Conservation (phyloP, 805 yeast genomes). For the Jamesozyma hellenica region DNA sequence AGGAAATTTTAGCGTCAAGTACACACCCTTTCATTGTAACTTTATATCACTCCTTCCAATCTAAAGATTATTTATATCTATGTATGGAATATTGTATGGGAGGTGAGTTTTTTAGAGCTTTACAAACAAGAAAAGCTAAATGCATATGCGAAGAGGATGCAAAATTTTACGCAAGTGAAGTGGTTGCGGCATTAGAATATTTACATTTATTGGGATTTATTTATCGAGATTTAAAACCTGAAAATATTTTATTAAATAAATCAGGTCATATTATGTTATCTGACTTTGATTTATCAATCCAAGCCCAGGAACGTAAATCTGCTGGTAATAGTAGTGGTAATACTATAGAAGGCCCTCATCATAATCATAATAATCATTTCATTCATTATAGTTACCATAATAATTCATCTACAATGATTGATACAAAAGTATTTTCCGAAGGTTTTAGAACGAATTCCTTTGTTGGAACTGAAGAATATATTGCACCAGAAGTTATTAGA, state of each 20-base stretch:
- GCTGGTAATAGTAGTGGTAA: conserved; percentile 34
- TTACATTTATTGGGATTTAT: conserved; percentile 94
- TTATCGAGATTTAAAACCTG: conserved; percentile 94
- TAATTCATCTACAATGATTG: conserved; percentile 33
- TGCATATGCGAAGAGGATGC: conserved; percentile 85
- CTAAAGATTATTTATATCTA: conserved; percentile 79
- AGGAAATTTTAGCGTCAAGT: conserved; percentile 87
- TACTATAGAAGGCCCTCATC: neutral
- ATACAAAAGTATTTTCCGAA: conserved; percentile 90
- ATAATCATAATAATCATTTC: conserved; percentile 33
- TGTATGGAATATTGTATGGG: conserved; percentile 99
- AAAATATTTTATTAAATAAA: conserved; percentile 85
- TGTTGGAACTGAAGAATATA: conserved; percentile 97
- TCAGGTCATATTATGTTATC: conserved; percentile 97
- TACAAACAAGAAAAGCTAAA: conserved; percentile 81
- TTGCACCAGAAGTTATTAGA: conserved; percentile 95
- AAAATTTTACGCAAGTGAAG: conserved; percentile 91
- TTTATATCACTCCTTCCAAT: conserved; percentile 89
- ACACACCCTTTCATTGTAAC: conserved; percentile 97
- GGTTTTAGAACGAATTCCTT: conserved; percentile 95
- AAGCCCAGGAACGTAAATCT: conserved; percentile 48
- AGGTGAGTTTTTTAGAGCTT: conserved; percentile 93
- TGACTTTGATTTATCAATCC: conserved; percentile 92
- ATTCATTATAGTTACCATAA: conserved; percentile 8
- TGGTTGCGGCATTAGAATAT: conserved; percentile 92